Conservation (phyloP, 148 eudicot genomes). For the Suaeda aralocaspica region DNA sequence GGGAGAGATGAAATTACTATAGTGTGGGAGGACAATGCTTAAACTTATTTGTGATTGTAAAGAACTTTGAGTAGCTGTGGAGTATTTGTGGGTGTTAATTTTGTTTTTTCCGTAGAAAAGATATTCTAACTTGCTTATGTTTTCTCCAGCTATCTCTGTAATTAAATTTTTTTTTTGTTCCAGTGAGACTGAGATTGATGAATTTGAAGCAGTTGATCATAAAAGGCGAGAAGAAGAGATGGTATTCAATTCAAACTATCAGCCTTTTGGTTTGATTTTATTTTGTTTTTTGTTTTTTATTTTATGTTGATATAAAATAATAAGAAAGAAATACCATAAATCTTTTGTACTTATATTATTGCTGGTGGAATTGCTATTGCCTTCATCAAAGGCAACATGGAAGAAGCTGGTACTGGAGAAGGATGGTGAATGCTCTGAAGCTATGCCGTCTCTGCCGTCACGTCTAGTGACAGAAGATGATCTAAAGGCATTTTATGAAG, state of each 20-base stretch:
- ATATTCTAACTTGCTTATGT: not conserved
- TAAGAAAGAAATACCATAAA: not conserved
- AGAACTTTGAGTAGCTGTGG: not conserved
- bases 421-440: conserved; percentile 42
- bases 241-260: too few relatives aligned
- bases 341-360: not conserved
- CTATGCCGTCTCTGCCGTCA: conserved; percentile 54
- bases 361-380: conserved; percentile 7
- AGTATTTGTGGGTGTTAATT: too few relatives aligned
- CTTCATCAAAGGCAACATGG: conserved; percentile 64
- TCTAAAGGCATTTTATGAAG: conserved; percentile 71
- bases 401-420: conserved; percentile 41
- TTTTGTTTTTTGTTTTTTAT: too few relatives aligned
- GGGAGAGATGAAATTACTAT: too few relatives aligned
- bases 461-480: conserved; percentile 86
- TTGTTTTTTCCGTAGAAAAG: not conserved
- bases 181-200: conserved; percentile 91
- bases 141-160: not conserved
- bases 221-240: conserved; percentile 74
- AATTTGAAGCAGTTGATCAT: conserved; percentile 85
- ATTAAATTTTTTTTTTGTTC: conserved; percentile 9
- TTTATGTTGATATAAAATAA: not conserved
- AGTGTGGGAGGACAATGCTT: too few relatives aligned
- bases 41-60: too few relatives aligned
- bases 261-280: not conserved